Evolutionary conservation across 352 stramenopile species (phyloP).

Genomic region (Globisporangium nagaii): DNA sequence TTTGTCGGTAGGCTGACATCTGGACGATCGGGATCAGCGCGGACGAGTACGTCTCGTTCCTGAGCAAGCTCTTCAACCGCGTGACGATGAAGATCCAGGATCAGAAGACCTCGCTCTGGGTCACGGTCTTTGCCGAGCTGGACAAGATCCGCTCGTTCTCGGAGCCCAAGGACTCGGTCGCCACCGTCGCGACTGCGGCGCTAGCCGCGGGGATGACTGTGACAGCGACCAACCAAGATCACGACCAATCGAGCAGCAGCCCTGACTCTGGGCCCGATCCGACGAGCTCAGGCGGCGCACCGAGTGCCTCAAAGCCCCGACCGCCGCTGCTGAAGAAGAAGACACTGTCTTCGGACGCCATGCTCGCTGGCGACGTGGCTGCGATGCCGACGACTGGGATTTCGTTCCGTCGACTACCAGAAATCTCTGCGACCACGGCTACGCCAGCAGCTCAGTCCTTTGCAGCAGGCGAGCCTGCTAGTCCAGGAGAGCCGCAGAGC

Average conservation of each 20-base stretch:
- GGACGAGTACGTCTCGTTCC: constrained; percentile 58
- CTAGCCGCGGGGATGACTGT: not conserved
- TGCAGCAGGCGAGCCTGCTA: not conserved
- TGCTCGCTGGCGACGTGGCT: not conserved
- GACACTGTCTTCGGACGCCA: not conserved
- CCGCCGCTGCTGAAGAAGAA: constrained; percentile 15
- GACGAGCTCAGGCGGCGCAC: not conserved
- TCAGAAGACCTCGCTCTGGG: constrained; percentile 53
- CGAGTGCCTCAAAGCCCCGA: constrained; percentile 1
- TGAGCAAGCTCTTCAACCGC: constrained; percentile 72
- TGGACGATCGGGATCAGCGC: constrained; percentile 67
- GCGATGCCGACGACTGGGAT: not conserved
- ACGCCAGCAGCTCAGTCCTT: not conserved
- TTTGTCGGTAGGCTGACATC: constrained; percentile 46
- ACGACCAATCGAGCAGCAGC: constrained; percentile 6
- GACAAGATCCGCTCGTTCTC: constrained; percentile 64
- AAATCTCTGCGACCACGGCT: not conserved
- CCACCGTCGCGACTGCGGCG: constrained; percentile 10
- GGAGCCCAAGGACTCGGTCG: constrained; percentile 23
- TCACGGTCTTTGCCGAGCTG: constrained; percentile 68
- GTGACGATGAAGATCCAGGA: constrained; percentile 76
- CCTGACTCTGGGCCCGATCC: not conserved
- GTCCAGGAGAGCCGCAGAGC: not conserved
- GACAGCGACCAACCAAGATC: not conserved
- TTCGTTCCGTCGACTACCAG: constrained; percentile 9